Evolutionary conservation across 2,329 filamentous ascomycete genomes (phyloP), one percentile per base, ranked within the genome.

Genomic region (Canariomyces notabilis): DNA sequence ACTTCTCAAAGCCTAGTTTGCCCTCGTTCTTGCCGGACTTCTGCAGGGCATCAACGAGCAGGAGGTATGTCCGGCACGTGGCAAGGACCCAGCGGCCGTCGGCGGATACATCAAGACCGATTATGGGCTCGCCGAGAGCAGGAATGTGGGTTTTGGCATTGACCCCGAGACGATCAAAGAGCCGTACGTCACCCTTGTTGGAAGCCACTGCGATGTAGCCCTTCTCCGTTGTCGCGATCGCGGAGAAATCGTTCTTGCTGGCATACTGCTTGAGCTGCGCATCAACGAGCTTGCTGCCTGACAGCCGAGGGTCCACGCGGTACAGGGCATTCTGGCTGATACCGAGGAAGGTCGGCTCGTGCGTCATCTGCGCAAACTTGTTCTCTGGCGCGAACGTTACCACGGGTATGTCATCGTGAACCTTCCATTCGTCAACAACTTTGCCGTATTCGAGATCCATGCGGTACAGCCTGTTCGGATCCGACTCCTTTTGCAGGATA

Each of bases 391-490:
- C 88, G 67, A 97, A 97, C 8, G 84, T 93, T 44, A 87, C 82
- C 51, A 97, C 87, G 0, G 88, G 85, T 45, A 98, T 96, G 63
- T 97, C 88, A 52, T 98, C 91, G 62, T 98, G 91, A 12, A 98
- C 79, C 59, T 95, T 95, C 93, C 93, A 98, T 67, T 98, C 93
- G 61, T 98, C 93, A 2, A 97, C 89, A 29, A 98, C 87, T 70
- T 96, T 97, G 56, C 93, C 93, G 58, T 94, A 94, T 66, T 98
- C 91, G 36, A 98, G 76, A 68, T 98, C 93, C 93, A 98, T 97
- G 37, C 88, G 87, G 65, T 90, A 98, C 1, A 98, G 77, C 42
- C 88, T 89, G 70, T 95, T 91, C 1, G 91, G 88, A 55, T 97
- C 85, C 42, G 83, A 64, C 39, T 76, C 74, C 58, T 94, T 90